Conservation (phyloP, 768 basidiomycete species). For the Atractiella rhizophila region DNA sequence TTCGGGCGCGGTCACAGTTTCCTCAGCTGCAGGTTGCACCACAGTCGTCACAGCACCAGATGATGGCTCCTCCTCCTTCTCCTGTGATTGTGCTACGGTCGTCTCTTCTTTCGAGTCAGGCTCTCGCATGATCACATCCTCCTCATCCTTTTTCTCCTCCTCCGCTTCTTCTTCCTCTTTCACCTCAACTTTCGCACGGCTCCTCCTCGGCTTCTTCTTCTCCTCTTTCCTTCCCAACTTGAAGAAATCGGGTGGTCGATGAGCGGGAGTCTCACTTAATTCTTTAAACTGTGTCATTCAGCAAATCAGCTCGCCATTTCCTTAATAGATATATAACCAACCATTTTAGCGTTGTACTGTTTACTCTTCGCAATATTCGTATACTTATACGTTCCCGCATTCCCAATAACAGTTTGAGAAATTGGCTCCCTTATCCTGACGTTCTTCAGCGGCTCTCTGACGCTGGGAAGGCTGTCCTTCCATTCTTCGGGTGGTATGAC, state of each 20-base stretch:
- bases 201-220: constrained; percentile 14
- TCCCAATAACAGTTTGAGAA: constrained; percentile 73
- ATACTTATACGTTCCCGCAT: constrained; percentile 51
- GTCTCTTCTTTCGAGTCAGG: constrained; percentile 1
- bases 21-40: neutral
- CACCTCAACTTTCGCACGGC: constrained; percentile 21
- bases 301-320: too few species aligned
- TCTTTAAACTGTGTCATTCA: constrained; percentile 78
- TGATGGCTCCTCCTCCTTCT: constrained; percentile 3
- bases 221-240: constrained; percentile 6
- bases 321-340: too few species aligned
- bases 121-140: constrained; percentile 3
- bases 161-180: constrained; percentile 2
- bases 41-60: neutral
- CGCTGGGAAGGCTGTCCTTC: constrained; percentile 44
- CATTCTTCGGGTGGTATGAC: constrained; percentile 87
- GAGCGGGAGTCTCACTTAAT: constrained; percentile 43
- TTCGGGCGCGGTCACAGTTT: neutral
- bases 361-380: constrained; percentile 74
- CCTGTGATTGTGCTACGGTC: constrained; percentile 7
- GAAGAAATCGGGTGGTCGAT: constrained; percentile 32
- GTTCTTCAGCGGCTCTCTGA: constrained; percentile 40
- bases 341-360: constrained; percentile 55
- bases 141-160: constrained; percentile 6
- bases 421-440: constrained; percentile 74